Conservation (phyloP, 768 basidiomycete genomes). For the Mrakia hoshinonis region DNA sequence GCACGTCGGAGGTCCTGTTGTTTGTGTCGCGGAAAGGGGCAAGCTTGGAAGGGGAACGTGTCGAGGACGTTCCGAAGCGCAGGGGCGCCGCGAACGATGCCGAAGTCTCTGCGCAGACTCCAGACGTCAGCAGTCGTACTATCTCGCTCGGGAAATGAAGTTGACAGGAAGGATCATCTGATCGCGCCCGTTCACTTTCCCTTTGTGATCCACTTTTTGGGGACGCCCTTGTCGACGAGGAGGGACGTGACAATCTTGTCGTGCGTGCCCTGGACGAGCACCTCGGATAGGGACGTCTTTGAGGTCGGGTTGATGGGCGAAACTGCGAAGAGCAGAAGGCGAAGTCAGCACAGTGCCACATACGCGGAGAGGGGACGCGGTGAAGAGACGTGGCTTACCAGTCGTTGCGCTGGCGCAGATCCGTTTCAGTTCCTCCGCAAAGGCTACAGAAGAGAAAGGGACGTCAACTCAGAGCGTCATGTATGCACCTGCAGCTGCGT, state of each 20-base stretch:
- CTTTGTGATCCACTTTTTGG: conserved; percentile 67
- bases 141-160: too few species aligned
- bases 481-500: conserved; percentile 42
- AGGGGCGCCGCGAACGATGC: too few species aligned
- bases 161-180: not conserved
- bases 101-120: too few species aligned
- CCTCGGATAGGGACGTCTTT: conserved; percentile 45
- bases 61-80: too few species aligned
- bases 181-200: not conserved
- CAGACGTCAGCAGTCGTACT: too few species aligned
- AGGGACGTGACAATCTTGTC: conserved; percentile 57
- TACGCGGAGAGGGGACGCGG: not conserved
- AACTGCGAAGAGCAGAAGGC: conserved; percentile 44
- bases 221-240: conserved; percentile 60
- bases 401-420: conserved; percentile 18
- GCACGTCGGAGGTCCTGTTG: too few species aligned
- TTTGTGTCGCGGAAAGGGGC: too few species aligned
- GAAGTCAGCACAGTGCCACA: not conserved
- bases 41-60: too few species aligned
- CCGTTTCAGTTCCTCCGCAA: conserved; percentile 22
- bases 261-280: conserved; percentile 81
- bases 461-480: not conserved
- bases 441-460: not conserved
- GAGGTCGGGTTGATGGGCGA: conserved; percentile 45
- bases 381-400: too few species aligned